A percentile compares a stretch with the other conserved stretches of the same genome.
These are phyloP conservation scores for Puccinia novopanici DNA, from an alignment of 1,284 basidiomycete species.

Conservation along the genomic window DNA sequence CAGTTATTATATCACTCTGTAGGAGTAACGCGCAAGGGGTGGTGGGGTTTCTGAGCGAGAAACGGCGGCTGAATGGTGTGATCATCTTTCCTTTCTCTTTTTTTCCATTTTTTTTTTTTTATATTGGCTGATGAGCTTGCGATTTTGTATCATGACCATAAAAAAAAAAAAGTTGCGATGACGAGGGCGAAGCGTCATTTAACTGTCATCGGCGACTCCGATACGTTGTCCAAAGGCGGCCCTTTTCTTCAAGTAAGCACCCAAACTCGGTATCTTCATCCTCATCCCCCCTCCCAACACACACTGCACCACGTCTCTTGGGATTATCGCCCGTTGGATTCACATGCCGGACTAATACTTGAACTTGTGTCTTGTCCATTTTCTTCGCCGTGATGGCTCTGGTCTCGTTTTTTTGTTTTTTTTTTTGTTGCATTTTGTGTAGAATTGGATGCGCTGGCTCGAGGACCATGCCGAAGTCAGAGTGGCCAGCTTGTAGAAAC, in stretches of 20 bases:
- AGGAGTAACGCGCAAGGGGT: slow-evolving; percentile 79
- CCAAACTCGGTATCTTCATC: background rate
- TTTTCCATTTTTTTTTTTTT: background rate
- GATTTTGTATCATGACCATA: background rate
- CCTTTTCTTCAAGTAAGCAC: slow-evolving; percentile 68
- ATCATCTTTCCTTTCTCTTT: slow-evolving; percentile 13
- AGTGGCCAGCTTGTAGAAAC: slow-evolving; percentile 66
- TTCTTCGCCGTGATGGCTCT: too few species aligned
- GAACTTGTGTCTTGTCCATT: background rate
- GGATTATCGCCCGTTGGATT: too few species aligned
- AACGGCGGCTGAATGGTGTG: slow-evolving; percentile 79
- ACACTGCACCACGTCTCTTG: too few species aligned
- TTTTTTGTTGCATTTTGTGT: background rate
- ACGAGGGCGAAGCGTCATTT: slow-evolving; percentile 86
- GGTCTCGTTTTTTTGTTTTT: background rate
- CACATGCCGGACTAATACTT: too few species aligned
- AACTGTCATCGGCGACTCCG: slow-evolving; percentile 85
- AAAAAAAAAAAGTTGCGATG: slow-evolving; percentile 75
- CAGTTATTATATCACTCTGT: slow-evolving; percentile 82
- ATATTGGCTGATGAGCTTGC: background rate
- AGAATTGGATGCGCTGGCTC: slow-evolving; percentile 82
- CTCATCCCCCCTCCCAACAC: too few species aligned
- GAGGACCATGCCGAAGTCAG: slow-evolving; percentile 85
- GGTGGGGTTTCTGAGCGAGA: slow-evolving; percentile 88
- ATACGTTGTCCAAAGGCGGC: slow-evolving; percentile 79